Evolutionary conservation across 2,329 filamentous ascomycete genomes (phyloP).

Genomic region (Colletotrichum sidae): DNA sequence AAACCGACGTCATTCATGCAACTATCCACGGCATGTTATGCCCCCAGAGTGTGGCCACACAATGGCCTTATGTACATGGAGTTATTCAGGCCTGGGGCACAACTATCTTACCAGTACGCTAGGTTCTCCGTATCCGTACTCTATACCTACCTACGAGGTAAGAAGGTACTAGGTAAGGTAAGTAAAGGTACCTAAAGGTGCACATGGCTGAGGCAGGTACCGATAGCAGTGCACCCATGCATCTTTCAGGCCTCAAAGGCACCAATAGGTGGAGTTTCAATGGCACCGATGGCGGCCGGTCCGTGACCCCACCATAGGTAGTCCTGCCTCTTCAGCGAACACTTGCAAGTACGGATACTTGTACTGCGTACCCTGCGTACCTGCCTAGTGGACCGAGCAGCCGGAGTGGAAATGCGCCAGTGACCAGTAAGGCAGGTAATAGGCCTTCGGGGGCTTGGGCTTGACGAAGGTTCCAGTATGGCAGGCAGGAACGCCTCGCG

Average conservation of each 20-base stretch:
- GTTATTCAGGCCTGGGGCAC: conserved; percentile 24
- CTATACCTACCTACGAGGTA: too few species aligned
- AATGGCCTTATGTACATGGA: not conserved
- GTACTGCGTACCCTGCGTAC: too few species aligned
- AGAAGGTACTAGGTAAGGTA: too few species aligned
- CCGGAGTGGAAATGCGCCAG: conserved; percentile 31
- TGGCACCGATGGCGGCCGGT: conserved; percentile 8
- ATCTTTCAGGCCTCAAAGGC: conserved; percentile 31
- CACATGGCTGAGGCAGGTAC: too few species aligned
- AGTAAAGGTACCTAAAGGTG: too few species aligned
- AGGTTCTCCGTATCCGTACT: not conserved
- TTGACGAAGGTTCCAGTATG: conserved; percentile 33
- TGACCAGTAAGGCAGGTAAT: conserved; percentile 24
- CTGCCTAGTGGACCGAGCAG: conserved; percentile 33
- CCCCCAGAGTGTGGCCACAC: not conserved
- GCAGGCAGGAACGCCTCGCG: conserved; percentile 4
- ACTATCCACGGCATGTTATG: not conserved
- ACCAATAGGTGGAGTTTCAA: conserved; percentile 28
- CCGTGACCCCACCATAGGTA: conserved; percentile 28
- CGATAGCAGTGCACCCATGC: conserved; percentile 15
- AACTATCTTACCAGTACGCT: conserved; percentile 17
- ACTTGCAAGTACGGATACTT: not conserved
- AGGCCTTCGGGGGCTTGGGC: too few species aligned
- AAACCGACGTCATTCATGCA: conserved; percentile 22
- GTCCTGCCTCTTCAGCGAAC: conserved; percentile 28